Conservation (phyloP, 768 basidiomycete species). For the Dacryopinax spathularia region DNA sequence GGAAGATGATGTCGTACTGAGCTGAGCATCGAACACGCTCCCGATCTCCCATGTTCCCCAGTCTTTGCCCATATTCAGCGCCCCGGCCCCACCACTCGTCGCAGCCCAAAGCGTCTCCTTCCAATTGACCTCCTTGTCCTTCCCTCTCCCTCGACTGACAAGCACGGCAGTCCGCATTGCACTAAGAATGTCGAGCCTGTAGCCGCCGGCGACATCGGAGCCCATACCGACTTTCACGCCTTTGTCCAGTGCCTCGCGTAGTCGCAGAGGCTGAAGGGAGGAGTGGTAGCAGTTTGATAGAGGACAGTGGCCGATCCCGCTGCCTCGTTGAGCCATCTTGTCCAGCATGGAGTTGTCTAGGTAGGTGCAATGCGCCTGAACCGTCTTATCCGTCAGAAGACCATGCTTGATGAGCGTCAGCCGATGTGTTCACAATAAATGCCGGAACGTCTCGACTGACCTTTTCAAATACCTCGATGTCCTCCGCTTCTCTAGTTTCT, state of each 20-base stretch:
- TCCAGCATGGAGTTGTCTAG: constrained; percentile 39
- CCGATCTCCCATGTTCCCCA: constrained; percentile 40
- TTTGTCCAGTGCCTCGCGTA: constrained; percentile 52
- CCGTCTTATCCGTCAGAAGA: constrained; percentile 47
- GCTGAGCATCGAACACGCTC: constrained; percentile 59
- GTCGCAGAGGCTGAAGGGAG: constrained; percentile 42
- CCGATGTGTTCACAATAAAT: not conserved
- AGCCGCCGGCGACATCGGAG: constrained; percentile 77
- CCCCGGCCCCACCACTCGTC: constrained; percentile 61
- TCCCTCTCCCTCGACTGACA: constrained; percentile 56
- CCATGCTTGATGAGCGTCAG: constrained; percentile 29
- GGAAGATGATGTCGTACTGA: constrained; percentile 34
- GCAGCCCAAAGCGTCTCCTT: constrained; percentile 67
- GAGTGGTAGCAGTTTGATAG: constrained; percentile 84
- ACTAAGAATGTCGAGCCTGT: constrained; percentile 60
- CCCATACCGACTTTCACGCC: constrained; percentile 67
- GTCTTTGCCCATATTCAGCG: constrained; percentile 39
- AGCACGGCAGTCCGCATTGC: constrained; percentile 69
- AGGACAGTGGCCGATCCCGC: constrained; percentile 73
- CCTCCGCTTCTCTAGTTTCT: constrained; percentile 43
- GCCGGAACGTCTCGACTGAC: constrained; percentile 25
- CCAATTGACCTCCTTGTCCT: constrained; percentile 53
- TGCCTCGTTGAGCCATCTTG: constrained; percentile 35
- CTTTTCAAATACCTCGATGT: constrained; percentile 60
- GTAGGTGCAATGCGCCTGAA: constrained; percentile 87